Evolutionary conservation across 805 yeast species (phyloP).

Genomic region (Wickerhamiella vanderwaltii): DNA sequence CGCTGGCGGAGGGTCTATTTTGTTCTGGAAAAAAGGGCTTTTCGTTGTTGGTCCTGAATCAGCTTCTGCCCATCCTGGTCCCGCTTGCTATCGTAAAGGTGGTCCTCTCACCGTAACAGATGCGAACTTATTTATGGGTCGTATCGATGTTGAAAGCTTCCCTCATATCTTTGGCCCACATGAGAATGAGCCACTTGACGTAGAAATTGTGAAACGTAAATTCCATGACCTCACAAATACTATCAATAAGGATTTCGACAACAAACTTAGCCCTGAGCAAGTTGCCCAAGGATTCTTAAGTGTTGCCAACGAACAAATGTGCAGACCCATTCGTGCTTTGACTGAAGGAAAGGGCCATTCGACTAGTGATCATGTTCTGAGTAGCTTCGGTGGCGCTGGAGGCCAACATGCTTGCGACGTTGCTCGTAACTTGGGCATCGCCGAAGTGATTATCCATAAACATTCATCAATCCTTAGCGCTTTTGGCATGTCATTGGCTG

Average conservation of each 20-base stretch:
- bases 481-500: conserved; percentile 79
- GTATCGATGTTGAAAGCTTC: conserved; percentile 60
- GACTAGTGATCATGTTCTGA: conserved; percentile 53
- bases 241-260: conserved; percentile 43
- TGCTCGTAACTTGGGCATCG: conserved; percentile 58
- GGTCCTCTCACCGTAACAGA: conserved; percentile 81
- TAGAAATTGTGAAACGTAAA: conserved; percentile 36
- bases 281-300: conserved; percentile 71
- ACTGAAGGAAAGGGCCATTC: conserved; percentile 77
- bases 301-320: conserved; percentile 82
- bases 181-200: conserved; percentile 59
- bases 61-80: conserved; percentile 83
- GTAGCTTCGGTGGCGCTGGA: conserved; percentile 88
- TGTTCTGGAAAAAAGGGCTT: conserved; percentile 56
- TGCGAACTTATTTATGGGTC: conserved; percentile 63
- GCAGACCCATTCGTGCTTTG: conserved; percentile 73
- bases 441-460: conserved; percentile 58
- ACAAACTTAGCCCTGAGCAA: conserved; percentile 43
- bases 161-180: conserved; percentile 77
- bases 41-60: conserved; percentile 79
- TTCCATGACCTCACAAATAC: conserved; percentile 42
- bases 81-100: conserved; percentile 73
- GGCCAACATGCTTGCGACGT: conserved; percentile 80
- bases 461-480: conserved; percentile 79
- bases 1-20: conserved; percentile 71